Percentiles rank a stretch among this genome's conserved stretches.
phyloP scores from a whole-genome alignment of 352 stramenopile genomes.

The Blastocystis sp. region DNA sequence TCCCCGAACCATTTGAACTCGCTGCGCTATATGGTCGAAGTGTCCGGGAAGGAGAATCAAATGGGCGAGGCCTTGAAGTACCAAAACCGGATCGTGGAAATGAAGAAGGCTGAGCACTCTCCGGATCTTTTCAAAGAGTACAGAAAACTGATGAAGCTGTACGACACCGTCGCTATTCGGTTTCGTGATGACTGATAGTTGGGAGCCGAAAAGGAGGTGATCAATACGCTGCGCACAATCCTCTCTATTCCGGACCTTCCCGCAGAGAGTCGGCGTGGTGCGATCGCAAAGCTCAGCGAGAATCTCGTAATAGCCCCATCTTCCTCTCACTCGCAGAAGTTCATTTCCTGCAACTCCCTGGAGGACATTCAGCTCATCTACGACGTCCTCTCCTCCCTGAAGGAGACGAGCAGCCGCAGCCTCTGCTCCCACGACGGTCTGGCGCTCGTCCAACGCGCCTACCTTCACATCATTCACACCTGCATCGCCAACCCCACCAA shows the following conservation, averaged over 20 bases:
- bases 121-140: conserved; percentile 12
- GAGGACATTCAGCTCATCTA: not conserved
- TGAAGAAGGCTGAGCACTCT: not conserved
- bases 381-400: not conserved
- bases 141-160: conserved; percentile 24
- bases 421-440: not conserved
- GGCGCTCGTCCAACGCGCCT: not conserved
- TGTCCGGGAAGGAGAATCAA: not conserved
- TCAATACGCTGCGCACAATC: not conserved
- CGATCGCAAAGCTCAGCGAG: conserved; percentile 6
- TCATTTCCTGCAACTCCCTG: not conserved
- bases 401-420: not conserved
- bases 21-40: not conserved
- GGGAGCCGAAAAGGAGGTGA: not conserved
- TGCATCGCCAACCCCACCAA: not conserved
- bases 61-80: not conserved
- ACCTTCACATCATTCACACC: not conserved
- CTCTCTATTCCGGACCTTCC: not conserved
- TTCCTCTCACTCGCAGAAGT: not conserved
- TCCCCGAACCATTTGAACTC: conserved; percentile 7
- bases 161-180: not conserved
- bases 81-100: not conserved
- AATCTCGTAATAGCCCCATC: not conserved
- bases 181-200: not conserved
- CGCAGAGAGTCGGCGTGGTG: not conserved